Base-by-base conservation (phyloP, 2,329 filamentous ascomycete genomes). In the Penicillium occitanis region DNA sequence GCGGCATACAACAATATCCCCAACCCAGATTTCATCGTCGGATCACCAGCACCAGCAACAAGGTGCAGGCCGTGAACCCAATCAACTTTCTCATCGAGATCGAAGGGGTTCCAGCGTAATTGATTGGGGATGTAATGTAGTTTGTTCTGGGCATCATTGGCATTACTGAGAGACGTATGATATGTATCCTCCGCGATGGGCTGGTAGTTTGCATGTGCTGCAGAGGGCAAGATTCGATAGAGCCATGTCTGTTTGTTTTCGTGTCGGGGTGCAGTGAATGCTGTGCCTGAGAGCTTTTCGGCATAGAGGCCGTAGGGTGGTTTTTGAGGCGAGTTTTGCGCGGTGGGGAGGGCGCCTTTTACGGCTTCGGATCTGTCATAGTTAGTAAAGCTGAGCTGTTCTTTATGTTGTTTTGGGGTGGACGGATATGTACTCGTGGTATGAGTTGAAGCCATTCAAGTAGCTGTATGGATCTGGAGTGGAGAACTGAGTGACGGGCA, bases 1-100 rank as follows among this genome's bases (percentile, higher is more conserved):
- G 90, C 91, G 0, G 90, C 89, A 74, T 91, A 96, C 65, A 95
- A 87, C 76, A 91, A 89, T 67, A 95, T 92, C 25, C 91, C 92
- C 50, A 96, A 72, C 0, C 93, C 93, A 19, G 86, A 83, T 79
- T 96, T 96, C 76, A 90, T 84, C 0, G 89, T 90, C 0, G 91
- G 88, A 71, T 95, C 90, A 17, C 93, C 93, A 0, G 91, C 87
- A 3, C 91, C 91, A 1, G 91, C 91, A 11, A 96, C 83, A 22
- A 93, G 83, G 67, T 90, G 87, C 69, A 94, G 78, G 65, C 85
- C 85, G 71, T 89, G 86, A 25, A 90, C 86, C 87, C 88, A 91
- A 71, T 90, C 87, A 1, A 87, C 87, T 3, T 82, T 83, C 75
- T 90, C 83, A 69, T 91, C 88, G 59, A 93, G 82, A 71, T 92